Conservation (phyloP, 805 yeast species). For the Candida ficus region DNA sequence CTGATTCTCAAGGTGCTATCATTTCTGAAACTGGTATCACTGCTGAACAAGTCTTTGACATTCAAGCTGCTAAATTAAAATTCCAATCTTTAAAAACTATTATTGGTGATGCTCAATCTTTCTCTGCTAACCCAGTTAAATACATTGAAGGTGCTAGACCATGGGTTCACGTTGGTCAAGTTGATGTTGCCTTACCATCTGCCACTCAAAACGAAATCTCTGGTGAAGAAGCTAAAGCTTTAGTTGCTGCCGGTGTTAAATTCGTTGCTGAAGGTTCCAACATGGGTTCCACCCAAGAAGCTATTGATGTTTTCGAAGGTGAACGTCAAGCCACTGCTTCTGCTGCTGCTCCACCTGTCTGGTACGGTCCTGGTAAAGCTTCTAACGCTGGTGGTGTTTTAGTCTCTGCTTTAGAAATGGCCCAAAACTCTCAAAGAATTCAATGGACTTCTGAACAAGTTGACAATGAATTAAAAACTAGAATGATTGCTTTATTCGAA, state of each 20-base stretch:
- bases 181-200: conserved; percentile 94
- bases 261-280: conserved; percentile 98
- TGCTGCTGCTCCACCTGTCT: conserved; percentile 51
- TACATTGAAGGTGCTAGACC: conserved; percentile 95
- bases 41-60: conserved; percentile 68
- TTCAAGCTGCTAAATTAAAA: conserved; percentile 74
- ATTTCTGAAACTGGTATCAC: conserved; percentile 79
- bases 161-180: conserved; percentile 87
- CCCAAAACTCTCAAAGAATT: conserved; percentile 95
- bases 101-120: conserved; percentile 49
- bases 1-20: conserved; percentile 92
- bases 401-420: conserved; percentile 98
- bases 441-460: conserved; percentile 91
- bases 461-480: conserved; percentile 82
- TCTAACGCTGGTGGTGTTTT: conserved; percentile 99
- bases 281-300: conserved; percentile 99
- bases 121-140: conserved; percentile 56
- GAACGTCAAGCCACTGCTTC: conserved; percentile 47
- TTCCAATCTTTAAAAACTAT: conserved; percentile 72
- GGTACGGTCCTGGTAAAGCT: conserved; percentile 99
- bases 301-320: conserved; percentile 90
- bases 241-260: conserved; percentile 86
- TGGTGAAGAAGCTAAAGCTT: conserved; percentile 94
- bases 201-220: conserved; percentile 98
- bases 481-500: conserved; percentile 90